A percentile compares a stretch with the other conserved stretches of the same genome.
These are phyloP conservation scores for Fusarium setosum DNA, from an alignment of 2,329 filamentous ascomycete genomes.

Conservation along the genomic window DNA sequence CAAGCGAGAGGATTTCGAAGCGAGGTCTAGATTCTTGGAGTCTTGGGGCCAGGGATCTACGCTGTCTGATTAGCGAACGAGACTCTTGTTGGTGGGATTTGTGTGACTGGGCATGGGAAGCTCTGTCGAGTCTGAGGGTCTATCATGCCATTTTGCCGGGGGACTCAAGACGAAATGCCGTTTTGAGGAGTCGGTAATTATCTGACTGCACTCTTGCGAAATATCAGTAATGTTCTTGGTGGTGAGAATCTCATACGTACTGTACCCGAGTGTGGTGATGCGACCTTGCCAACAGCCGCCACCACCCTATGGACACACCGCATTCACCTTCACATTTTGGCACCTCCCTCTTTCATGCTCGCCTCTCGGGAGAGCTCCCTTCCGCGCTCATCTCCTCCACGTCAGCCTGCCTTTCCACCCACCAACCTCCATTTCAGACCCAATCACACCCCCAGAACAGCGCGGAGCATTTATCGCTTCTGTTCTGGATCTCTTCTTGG, in stretches of 20 bases:
- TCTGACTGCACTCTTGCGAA: too few relatives aligned
- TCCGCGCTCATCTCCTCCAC: constrained; percentile 22
- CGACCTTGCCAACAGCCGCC: not conserved
- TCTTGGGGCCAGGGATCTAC: constrained; percentile 10
- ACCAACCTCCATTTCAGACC: constrained; percentile 7
- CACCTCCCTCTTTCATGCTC: constrained; percentile 7
- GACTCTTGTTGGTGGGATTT: too few relatives aligned
- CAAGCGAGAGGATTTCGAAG: constrained; percentile 10
- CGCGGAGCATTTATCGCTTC: not conserved
- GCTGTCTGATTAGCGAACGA: constrained; percentile 33
- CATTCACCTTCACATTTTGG: not conserved
- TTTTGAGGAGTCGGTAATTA: not conserved
- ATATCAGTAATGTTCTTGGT: not conserved
- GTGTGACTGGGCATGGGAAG: not conserved
- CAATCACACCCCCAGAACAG: constrained; percentile 13
- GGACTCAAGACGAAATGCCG: not conserved
- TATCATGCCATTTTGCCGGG: constrained; percentile 5
- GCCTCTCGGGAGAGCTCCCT: constrained; percentile 16
- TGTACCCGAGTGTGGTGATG: too few relatives aligned
- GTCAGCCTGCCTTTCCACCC: constrained; percentile 14
- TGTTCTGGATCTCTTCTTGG: constrained; percentile 18
- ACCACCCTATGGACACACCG: not conserved
- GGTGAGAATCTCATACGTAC: not conserved
- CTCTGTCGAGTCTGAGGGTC: not conserved
- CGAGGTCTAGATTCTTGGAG: not conserved